A percentile compares a stretch with the other conserved stretches of the same genome.
Evolutionary conservation across 1,139 yeast genomes (phyloP).

Genomic region (Yamadazyma songkhlaensis): DNA sequence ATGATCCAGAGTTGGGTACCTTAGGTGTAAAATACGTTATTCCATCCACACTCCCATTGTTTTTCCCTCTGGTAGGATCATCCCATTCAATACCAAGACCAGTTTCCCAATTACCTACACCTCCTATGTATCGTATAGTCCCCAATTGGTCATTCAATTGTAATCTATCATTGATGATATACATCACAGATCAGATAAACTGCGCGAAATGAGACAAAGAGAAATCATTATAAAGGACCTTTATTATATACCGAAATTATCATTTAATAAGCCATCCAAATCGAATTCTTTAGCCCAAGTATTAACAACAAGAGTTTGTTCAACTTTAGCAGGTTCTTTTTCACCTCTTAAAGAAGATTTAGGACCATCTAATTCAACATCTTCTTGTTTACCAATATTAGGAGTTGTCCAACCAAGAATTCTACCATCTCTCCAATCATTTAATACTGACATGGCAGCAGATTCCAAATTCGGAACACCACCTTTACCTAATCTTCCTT

Average conservation of each 20-base stretch:
- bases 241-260: constrained; percentile 9
- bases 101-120: constrained; percentile 58
- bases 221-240: not conserved
- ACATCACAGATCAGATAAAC: constrained; percentile 12
- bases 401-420: constrained; percentile 90
- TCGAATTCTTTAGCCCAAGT: constrained; percentile 95
- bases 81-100: constrained; percentile 93
- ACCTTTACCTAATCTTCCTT: constrained; percentile 90
- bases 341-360: constrained; percentile 45
- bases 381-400: constrained; percentile 49
- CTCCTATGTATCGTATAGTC: constrained; percentile 64
- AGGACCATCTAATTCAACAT: constrained; percentile 30
- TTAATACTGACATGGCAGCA: constrained; percentile 80
- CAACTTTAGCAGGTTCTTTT: constrained; percentile 52
- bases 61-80: constrained; percentile 64
- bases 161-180: constrained; percentile 40
- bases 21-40: constrained; percentile 50
- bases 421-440: constrained; percentile 98
- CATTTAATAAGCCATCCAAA: constrained; percentile 70
- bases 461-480: constrained; percentile 88
- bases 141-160: constrained; percentile 45
- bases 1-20: constrained; percentile 53
- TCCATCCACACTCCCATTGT: constrained; percentile 70
- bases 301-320: constrained; percentile 79
- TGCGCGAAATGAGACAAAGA: not conserved